Evolutionary conservation across 345 rosid genomes (phyloP), one percentile per base, ranked within the genome.

Genomic region (Eucalyptus tenuipes): DNA sequence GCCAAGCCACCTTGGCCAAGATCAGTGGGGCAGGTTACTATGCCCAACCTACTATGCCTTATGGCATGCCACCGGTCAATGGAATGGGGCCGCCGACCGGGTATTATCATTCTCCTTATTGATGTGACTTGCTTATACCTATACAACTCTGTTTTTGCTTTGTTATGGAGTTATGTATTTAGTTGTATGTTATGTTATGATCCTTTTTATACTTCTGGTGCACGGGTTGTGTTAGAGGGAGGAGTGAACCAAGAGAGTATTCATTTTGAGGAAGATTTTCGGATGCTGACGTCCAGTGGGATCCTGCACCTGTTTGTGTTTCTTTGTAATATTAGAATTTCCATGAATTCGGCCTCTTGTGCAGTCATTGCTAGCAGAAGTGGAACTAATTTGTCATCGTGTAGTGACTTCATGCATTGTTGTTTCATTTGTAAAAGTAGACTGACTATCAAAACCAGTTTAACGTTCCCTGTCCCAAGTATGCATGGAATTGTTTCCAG

Each of bases 1-100:
- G 98, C 40, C 96, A 96, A 91, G 66, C 92, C 29, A 91, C 93
- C 87, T 92, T 96, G 92, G 84, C 92, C 91, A 95, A 91, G 92
- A 89, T 93, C 37, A 61, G 91, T 15, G 91, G 89, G 20, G 44
- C 88, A 12, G 93, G 95, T 50, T 91, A 91, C 91, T 93, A 90
- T 80, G 91, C 92, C 17, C 93, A 91, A 64, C 88, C 87, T 12
- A 88, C 53, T 87, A 93, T 93, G 94, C 90, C 88, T 15, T 87
- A 96, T 15, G 96, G 98, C 13, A 92, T 96, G 96, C 96, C 95
- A 25, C 96, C 91, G 16, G 89, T 87, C 45, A 87, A 79, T 85
- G 94, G 94, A 20, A 91, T 89, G 93, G 93, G 91, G 84, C 93
- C 90, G 15, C 94, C 94, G 5, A 91, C 91, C 55, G 96, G 95